A percentile compares a stretch with the other conserved stretches of the same genome.
Evolutionary conservation across 2,329 filamentous ascomycete genomes (phyloP).

Genomic region (Apiospora arundinis): DNA sequence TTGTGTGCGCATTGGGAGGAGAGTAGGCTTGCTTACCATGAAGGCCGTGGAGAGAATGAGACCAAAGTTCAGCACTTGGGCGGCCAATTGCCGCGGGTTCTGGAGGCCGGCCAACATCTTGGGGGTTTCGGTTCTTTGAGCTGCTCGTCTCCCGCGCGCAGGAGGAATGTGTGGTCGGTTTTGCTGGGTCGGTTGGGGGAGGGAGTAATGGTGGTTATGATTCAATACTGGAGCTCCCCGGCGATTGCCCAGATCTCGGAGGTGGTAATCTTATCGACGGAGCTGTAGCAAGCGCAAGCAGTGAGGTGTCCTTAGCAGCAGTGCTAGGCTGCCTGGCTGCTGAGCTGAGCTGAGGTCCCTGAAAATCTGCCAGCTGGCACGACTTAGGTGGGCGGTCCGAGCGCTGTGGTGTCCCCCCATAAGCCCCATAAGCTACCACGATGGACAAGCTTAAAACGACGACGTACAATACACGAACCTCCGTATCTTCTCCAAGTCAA

Average conservation of each 20-base stretch:
- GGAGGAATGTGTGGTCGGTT: slow-evolving; percentile 26
- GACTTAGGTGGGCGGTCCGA: neutral
- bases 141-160: slow-evolving; percentile 23
- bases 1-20: slow-evolving; percentile 3
- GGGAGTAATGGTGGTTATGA: neutral
- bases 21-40: slow-evolving; percentile 64
- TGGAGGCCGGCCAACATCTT: slow-evolving; percentile 72
- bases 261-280: neutral
- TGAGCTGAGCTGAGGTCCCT: neutral
- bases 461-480: neutral
- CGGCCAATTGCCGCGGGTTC: slow-evolving; percentile 81
- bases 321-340: neutral
- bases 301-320: slow-evolving; percentile 18
- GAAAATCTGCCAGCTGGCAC: neutral
- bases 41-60: slow-evolving; percentile 90
- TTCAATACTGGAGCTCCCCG: slow-evolving; percentile 6
- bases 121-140: neutral
- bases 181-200: neutral
- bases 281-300: neutral
- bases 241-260: slow-evolving; percentile 13
- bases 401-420: neutral
- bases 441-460: neutral
- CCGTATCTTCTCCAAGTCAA: neutral
- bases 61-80: slow-evolving; percentile 88
- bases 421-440: neutral